Base-by-base conservation (phyloP, 2,329 filamentous ascomycete genomes). In the Chaetomiaceae sp. region DNA sequence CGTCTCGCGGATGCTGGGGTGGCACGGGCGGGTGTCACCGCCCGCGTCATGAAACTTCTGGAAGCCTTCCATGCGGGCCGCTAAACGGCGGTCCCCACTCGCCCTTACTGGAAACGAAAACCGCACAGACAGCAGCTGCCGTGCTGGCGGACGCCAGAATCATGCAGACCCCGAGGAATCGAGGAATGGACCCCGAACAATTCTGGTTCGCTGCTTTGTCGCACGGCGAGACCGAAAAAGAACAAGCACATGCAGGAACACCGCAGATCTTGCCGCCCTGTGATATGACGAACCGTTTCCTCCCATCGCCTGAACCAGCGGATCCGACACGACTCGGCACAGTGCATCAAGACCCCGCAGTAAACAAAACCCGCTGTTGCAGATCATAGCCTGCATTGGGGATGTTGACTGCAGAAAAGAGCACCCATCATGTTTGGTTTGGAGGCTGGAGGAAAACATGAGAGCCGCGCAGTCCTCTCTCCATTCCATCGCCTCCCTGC, bases 11-110 rank as follows among this genome's bases (percentile, higher is more conserved):
- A 6, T 13, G 40, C 10, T 11, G 21, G 40, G 6, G 2, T 10
- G n/a, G n/a, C n/a, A n/a, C n/a, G n/a, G n/a, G n/a, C n/a, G n/a
- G n/a, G n/a, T n/a, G n/a, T n/a, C n/a, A n/a, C n/a, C n/a, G n/a
- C n/a, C n/a, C n/a, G n/a, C 21, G 10, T 21, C 21, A 2, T 44
- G 29, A n/a, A 30, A 41, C 25, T 48, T 48, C 46, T 48, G 29
- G 46, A 48, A 48, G 29, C 9, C 46, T 48, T 48, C 46, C 36
- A 48, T 33, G 36, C 27, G 13, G 8, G 13, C 23, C 36, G 7
- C 18, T 11, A 30, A 10, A 16, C 33, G 25, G 7, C 23, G 9
- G 20, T 20, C 45, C 20, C 45, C 45, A 38, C 45, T 9, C 23
- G 21, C 23, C 33, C n/a, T 38, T 38, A 30, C 34, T 23, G n/a